Base-by-base conservation (phyloP, 495 filamentous ascomycete species). In the Aspergillus coremiiformis region DNA sequence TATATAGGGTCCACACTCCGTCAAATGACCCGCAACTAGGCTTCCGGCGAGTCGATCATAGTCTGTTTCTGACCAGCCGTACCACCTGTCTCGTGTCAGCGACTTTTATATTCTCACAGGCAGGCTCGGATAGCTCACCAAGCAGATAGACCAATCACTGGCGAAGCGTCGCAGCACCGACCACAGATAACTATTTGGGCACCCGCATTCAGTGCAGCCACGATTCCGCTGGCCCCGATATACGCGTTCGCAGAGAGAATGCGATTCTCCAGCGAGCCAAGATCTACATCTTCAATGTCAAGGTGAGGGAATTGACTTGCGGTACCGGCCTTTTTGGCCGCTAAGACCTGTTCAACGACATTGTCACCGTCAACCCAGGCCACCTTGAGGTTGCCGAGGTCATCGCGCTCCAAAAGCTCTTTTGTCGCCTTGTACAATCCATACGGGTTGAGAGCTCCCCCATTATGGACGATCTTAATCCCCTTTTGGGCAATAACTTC, bases 1-100 rank as follows among this genome's bases (percentile, higher is more conserved):
- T 17, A 69, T 69, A 47, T 75, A 77, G 11, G 59, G 50, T 0
- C 58, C 61, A 52, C 73, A 76, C 46, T 75, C 74, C 39, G 73
- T 69, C 15, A 75, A 47, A 59, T 75, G 70, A 14, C 69, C 71
- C 2, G 67, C 64, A 2, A 75, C 54, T 4, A 76, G 52, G 23
- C 66, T 55, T 23, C 58, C 55, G 0, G 74, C 72, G 7, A 76
- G 47, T 41, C 65, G 51, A 49, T 72, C 58, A 11, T 66, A 63
- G 17, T 66, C 44, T 8, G 59, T 52, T 2, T 52, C 29, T 0
- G 45, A 46, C 66, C 69, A 69, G 29, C 29, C 29, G 29, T 12
- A 9, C 29, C 29, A 32, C 6, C 29, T 10, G 11, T 2, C 11
- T 9, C 6, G 11, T 7, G 6, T 12, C 29, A 32, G 8, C 8